These are phyloP conservation scores for Lactarius akahatsu DNA, from an alignment of 768 basidiomycete species.

Conservation along the genomic window DNA sequence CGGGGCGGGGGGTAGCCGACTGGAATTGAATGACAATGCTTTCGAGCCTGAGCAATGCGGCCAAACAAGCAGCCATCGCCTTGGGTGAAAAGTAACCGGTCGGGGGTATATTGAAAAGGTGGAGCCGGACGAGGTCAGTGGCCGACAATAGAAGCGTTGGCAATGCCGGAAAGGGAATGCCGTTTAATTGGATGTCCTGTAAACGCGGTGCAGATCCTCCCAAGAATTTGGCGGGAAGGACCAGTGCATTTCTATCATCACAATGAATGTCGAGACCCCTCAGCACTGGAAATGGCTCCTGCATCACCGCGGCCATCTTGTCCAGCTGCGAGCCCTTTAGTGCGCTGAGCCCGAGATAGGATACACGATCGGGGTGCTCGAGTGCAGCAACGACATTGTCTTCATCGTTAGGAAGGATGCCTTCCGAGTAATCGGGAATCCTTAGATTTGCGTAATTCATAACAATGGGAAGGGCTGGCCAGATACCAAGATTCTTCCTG, in stretches of 20 bases:
- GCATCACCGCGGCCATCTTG: not conserved
- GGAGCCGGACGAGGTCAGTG: not conserved
- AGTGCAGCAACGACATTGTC: not conserved
- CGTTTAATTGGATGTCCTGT: not conserved
- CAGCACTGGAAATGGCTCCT: not conserved
- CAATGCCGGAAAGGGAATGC: not conserved
- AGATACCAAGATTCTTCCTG: not conserved
- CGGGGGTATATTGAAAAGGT: not conserved
- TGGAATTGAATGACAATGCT: not conserved
- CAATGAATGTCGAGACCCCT: not conserved
- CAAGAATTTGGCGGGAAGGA: not conserved
- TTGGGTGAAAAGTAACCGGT: not conserved
- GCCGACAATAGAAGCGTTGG: not conserved
- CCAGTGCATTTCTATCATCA: not conserved
- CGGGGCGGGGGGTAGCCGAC: not conserved
- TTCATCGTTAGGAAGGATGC: too few relatives aligned
- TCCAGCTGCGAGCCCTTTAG: not conserved
- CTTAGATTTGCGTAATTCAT: not conserved
- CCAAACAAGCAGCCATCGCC: not conserved
- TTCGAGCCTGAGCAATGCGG: not conserved
- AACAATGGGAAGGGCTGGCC: not conserved
- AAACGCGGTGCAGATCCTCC: not conserved
- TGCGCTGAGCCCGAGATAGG: not conserved
- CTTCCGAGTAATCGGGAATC: rapidly evolving
- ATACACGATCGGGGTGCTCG: not conserved